A percentile compares a stretch with the other conserved stretches of the same genome.
Evolutionary conservation across 192 early-diverging fungal species (phyloP).

Genomic region (Linderina pennispora): DNA sequence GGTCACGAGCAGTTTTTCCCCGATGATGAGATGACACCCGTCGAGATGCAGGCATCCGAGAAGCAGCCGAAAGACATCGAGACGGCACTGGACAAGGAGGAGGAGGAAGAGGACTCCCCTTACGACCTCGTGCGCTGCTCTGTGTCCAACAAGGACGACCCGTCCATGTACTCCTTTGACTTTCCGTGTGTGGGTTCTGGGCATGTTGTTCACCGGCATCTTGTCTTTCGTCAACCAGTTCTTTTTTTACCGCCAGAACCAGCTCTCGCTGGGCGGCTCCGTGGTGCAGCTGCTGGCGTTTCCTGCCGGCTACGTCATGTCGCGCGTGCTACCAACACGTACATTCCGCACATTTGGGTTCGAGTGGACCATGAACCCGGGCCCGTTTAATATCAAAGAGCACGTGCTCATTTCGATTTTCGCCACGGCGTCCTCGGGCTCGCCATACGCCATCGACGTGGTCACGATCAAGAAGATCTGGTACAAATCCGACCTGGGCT

Average conservation of each 20-base stretch:
- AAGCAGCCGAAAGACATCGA: not conserved
- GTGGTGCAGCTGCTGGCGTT: slow-evolving; percentile 71
- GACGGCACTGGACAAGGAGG: not conserved
- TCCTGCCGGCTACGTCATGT: slow-evolving; percentile 63
- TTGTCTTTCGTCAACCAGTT: slow-evolving; percentile 70
- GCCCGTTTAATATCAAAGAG: slow-evolving; percentile 83
- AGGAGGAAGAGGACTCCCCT: slow-evolving; percentile 42
- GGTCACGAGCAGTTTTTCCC: slow-evolving; percentile 12
- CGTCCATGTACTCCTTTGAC: slow-evolving; percentile 60
- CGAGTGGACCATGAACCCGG: slow-evolving; percentile 62
- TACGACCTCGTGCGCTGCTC: slow-evolving; percentile 61
- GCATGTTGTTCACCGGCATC: slow-evolving; percentile 55
- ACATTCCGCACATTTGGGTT: slow-evolving; percentile 47
- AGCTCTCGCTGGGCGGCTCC: slow-evolving; percentile 60
- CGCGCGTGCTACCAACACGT: slow-evolving; percentile 50
- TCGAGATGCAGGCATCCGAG: too few species aligned
- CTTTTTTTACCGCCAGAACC: slow-evolving; percentile 81
- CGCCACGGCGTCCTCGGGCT: slow-evolving; percentile 63
- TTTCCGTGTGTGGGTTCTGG: slow-evolving; percentile 64
- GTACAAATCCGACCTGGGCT: slow-evolving; percentile 66
- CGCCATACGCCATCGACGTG: slow-evolving; percentile 69
- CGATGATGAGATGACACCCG: slow-evolving; percentile 17
- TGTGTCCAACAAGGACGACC: slow-evolving; percentile 62
- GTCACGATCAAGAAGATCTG: slow-evolving; percentile 63
- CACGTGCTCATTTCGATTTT: slow-evolving; percentile 78